phyloP scores from a whole-genome alignment of 768 basidiomycete species.

The Phanerochaete carnosa region DNA sequence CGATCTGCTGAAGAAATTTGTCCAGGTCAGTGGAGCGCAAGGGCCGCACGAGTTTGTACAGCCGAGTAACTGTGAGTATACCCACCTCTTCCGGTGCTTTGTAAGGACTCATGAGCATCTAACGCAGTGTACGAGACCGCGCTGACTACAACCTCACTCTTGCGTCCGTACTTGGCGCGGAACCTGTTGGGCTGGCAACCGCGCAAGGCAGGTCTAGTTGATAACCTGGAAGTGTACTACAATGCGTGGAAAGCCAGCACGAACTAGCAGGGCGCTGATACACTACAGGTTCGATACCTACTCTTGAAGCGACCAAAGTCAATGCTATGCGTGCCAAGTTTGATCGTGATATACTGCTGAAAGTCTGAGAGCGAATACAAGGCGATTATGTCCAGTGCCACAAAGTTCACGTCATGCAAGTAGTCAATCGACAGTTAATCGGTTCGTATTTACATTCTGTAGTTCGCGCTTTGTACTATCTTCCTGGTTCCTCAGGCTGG shows the following conservation, averaged over 20 bases:
- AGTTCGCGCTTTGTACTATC: too few species aligned
- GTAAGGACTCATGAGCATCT: not conserved
- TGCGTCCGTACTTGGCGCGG: constrained; percentile 38
- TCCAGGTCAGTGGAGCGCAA: constrained; percentile 34
- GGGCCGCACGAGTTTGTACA: constrained; percentile 31
- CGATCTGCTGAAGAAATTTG: constrained; percentile 36
- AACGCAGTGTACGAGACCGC: constrained; percentile 35
- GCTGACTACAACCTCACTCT: constrained; percentile 25
- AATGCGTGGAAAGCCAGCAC: constrained; percentile 30
- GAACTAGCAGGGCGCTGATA: constrained; percentile 8
- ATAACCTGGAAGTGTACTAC: constrained; percentile 42
- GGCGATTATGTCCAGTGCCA: too few species aligned
- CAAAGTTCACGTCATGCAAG: too few species aligned
- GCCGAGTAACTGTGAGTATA: constrained; percentile 34
- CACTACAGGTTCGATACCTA: too few species aligned
- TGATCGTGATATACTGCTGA: too few species aligned
- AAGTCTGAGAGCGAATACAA: too few species aligned
- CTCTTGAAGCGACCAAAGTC: too few species aligned
- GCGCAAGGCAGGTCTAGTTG: constrained; percentile 37
- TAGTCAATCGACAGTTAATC: too few species aligned
- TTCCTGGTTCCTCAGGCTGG: too few species aligned
- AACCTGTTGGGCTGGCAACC: constrained; percentile 42
- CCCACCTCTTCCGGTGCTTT: not conserved
- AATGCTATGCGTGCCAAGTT: too few species aligned
- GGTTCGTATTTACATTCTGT: too few species aligned